Percentiles rank a stretch among this genome's conserved stretches.
Conservation (phyloP, 345 rosid genomes). For the Crucihimalaya himalaica region DNA sequence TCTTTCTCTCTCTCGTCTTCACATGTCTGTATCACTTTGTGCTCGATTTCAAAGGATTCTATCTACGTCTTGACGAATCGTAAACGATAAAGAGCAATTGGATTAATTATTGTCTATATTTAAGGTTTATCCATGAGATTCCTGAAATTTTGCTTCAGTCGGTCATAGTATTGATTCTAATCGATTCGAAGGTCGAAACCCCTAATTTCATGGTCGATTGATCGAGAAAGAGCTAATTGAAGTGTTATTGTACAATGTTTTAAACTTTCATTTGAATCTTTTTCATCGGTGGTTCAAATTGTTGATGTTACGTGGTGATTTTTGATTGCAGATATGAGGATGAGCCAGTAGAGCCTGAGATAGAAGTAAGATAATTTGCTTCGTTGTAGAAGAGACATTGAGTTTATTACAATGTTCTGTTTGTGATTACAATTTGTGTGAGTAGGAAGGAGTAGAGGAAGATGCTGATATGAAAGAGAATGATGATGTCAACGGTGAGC, state of each 20-base stretch:
- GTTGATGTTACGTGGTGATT: neutral
- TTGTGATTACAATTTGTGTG: conserved; percentile 18
- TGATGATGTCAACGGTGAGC: conserved; percentile 62
- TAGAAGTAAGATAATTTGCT: conserved; percentile 54
- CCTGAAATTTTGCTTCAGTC: no score
- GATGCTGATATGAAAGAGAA: conserved; percentile 57
- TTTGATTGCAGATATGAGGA: conserved; percentile 66
- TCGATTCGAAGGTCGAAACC: neutral
- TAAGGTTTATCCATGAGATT: no score
- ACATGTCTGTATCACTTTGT: neutral
- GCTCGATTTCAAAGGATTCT: conserved; percentile 1
- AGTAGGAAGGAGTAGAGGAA: conserved; percentile 81
- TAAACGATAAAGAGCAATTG: neutral
- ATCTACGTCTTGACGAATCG: neutral
- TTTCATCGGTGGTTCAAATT: neutral
- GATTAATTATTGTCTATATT: no score
- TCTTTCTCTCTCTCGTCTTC: neutral
- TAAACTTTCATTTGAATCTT: neutral
- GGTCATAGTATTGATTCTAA: neutral
- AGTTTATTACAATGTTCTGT: neutral
- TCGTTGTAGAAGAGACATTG: neutral
- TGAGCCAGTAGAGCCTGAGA: conserved; percentile 84
- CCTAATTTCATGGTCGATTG: neutral
- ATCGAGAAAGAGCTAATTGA: neutral
- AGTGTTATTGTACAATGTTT: neutral